Conservation (phyloP, 2,329 filamentous ascomycete genomes). For the Daldinia eschscholtzii region DNA sequence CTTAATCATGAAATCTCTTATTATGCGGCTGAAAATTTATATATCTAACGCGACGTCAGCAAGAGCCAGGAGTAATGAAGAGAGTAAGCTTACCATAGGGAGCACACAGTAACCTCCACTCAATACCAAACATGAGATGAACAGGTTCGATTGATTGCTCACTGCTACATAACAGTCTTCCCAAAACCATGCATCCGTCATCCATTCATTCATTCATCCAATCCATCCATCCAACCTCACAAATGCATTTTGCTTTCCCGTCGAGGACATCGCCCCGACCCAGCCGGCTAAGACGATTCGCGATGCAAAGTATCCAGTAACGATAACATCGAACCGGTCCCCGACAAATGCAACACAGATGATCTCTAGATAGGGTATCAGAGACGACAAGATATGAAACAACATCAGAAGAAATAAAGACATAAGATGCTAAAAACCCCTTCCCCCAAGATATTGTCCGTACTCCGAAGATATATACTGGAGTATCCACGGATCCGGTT, state of each 20-base stretch:
- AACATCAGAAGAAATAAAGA: constrained; percentile 14
- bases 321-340: constrained; percentile 14
- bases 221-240: constrained; percentile 15
- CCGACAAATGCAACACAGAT: constrained; percentile 21
- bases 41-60: constrained; percentile 4
- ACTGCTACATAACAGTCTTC: constrained; percentile 35
- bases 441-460: constrained; percentile 15
- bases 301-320: constrained; percentile 27
- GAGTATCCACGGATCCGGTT: constrained; percentile 29
- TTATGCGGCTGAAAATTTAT: background rate
- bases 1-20: background rate
- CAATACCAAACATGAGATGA: constrained; percentile 8
- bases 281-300: constrained; percentile 26
- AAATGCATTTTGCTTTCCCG: constrained; percentile 26
- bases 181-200: constrained; percentile 11
- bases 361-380: constrained; percentile 43
- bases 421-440: constrained; percentile 24
- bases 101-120: background rate
- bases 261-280: constrained; percentile 28
- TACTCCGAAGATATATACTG: constrained; percentile 32
- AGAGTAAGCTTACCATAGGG: constrained; percentile 13
- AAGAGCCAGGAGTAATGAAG: background rate
- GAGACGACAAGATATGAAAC: constrained; percentile 33
- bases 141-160: constrained; percentile 36
- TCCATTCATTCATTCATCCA: constrained; percentile 26